Percentiles rank a stretch among this genome's conserved stretches.
phyloP scores from a whole-genome alignment of 768 basidiomycete genomes.

The Phylloporus arenicola region DNA sequence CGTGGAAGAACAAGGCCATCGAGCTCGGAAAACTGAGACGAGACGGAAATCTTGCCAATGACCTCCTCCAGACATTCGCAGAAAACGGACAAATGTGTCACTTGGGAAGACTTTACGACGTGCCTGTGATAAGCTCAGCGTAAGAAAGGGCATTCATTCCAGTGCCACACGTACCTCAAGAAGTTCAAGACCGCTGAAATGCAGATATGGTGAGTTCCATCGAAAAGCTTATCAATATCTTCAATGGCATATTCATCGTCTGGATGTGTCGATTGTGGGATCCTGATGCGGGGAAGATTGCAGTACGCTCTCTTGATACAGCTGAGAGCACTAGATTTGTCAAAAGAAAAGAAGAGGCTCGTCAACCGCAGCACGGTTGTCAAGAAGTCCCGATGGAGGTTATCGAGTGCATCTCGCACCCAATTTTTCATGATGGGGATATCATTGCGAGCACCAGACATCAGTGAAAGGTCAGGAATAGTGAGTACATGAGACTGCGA shows the following conservation, averaged over 20 bases:
- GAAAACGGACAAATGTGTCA: too few relatives aligned
- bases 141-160: constrained; percentile 31
- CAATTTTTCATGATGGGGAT: constrained; percentile 40
- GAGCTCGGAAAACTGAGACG: constrained; percentile 27
- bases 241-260: constrained; percentile 25
- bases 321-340: constrained; percentile 27
- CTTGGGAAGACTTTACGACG: too few relatives aligned
- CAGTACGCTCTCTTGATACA: constrained; percentile 39
- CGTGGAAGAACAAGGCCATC: constrained; percentile 50
- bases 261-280: constrained; percentile 7
- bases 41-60: too few relatives aligned
- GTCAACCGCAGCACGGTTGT: constrained; percentile 36
- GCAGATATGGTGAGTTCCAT: constrained; percentile 26
- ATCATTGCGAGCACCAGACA: constrained; percentile 37
- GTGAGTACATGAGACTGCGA: constrained; percentile 38
- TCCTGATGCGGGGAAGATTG: constrained; percentile 5
- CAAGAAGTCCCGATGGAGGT: constrained; percentile 19
- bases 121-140: too few relatives aligned
- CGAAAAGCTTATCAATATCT: constrained; percentile 28
- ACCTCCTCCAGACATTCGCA: too few relatives aligned
- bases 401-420: constrained; percentile 43
- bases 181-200: constrained; percentile 36
- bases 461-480: constrained; percentile 29
- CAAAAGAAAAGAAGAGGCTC: constrained; percentile 36
- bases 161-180: constrained; percentile 31